Evolutionary conservation across 1,284 basidiomycete species (phyloP).

Genomic region (Schizophyllum commune): DNA sequence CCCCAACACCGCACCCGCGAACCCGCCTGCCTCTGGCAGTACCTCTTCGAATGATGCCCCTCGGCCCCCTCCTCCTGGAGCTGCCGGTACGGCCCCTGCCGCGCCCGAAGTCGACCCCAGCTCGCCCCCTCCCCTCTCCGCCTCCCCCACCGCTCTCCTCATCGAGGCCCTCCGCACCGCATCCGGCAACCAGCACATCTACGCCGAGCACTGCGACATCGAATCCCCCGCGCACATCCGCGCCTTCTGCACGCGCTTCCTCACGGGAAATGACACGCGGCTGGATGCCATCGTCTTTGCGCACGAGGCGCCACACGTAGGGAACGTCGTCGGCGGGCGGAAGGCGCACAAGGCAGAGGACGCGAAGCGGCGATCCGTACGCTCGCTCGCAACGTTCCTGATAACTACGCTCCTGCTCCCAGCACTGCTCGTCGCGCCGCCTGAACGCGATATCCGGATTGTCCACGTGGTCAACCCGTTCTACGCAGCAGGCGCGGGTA

Average conservation of each 20-base stretch:
- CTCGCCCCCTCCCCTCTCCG: slow-evolving; percentile 43
- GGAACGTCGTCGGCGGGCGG: slow-evolving; percentile 26
- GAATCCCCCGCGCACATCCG: slow-evolving; percentile 54
- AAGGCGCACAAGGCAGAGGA: slow-evolving; percentile 16
- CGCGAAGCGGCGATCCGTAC: slow-evolving; percentile 33
- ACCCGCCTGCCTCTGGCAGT: neutral
- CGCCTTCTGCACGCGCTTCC: slow-evolving; percentile 57
- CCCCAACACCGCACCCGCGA: neutral
- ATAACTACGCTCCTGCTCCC: slow-evolving; percentile 74
- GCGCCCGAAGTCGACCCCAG: neutral
- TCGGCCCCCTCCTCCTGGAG: neutral
- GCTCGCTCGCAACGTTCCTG: slow-evolving; percentile 67
- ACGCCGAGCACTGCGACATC: slow-evolving; percentile 67
- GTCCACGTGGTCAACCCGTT: slow-evolving; percentile 78
- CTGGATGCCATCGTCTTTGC: slow-evolving; percentile 66
- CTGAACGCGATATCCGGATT: slow-evolving; percentile 79
- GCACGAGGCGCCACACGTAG: slow-evolving; percentile 66
- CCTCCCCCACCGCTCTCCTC: slow-evolving; percentile 44
- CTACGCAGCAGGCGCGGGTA: slow-evolving; percentile 58
- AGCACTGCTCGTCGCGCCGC: slow-evolving; percentile 66
- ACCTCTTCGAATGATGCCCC: neutral
- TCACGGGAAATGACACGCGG: slow-evolving; percentile 54
- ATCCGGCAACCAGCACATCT: slow-evolving; percentile 67
- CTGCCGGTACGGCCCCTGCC: neutral
- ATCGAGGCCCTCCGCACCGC: slow-evolving; percentile 55